Conservation (phyloP, 2,329 filamentous ascomycete genomes). For the Stagonosporopsis tanaceti region DNA sequence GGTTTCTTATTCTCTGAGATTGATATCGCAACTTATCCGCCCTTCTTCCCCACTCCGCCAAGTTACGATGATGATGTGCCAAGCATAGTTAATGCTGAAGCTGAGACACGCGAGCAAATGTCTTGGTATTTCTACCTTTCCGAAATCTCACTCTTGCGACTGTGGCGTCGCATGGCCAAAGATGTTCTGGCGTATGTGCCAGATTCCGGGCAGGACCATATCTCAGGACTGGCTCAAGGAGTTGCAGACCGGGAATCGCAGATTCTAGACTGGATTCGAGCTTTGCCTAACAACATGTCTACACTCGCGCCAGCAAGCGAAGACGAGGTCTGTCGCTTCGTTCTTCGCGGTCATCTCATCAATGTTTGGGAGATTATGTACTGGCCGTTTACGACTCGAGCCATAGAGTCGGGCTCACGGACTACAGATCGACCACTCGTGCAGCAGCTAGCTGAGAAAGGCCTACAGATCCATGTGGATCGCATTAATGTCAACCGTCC, state of each 20-base stretch:
- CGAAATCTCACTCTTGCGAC: conserved; percentile 17
- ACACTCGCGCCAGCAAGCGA: background rate
- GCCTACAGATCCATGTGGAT: conserved; percentile 1
- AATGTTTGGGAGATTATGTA: conserved; percentile 4
- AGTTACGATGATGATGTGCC: background rate
- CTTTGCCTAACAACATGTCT: background rate
- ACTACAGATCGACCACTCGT: background rate
- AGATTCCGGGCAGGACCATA: background rate
- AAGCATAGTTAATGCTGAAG: background rate
- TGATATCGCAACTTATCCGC: conserved; percentile 7
- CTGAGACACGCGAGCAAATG: conserved; percentile 2
- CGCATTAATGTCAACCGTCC: conserved; percentile 2
- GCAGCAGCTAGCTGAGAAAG: background rate
- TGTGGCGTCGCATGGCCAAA: conserved; percentile 3
- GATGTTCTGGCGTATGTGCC: background rate
- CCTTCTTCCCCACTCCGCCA: conserved; percentile 2
- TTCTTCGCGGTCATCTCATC: conserved; percentile 3
- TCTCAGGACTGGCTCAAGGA: background rate
- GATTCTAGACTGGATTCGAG: conserved; percentile 1
- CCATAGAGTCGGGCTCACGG: background rate
- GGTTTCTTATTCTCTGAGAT: conserved; percentile 8
- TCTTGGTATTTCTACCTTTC: conserved; percentile 21
- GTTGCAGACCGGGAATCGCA: background rate
- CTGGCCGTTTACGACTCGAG: background rate
- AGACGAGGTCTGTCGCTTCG: conserved; percentile 5